Percentiles rank a stretch among this genome's conserved stretches.
Conservation (phyloP, 2,329 filamentous ascomycete genomes). For the Monilinia aucupariae region DNA sequence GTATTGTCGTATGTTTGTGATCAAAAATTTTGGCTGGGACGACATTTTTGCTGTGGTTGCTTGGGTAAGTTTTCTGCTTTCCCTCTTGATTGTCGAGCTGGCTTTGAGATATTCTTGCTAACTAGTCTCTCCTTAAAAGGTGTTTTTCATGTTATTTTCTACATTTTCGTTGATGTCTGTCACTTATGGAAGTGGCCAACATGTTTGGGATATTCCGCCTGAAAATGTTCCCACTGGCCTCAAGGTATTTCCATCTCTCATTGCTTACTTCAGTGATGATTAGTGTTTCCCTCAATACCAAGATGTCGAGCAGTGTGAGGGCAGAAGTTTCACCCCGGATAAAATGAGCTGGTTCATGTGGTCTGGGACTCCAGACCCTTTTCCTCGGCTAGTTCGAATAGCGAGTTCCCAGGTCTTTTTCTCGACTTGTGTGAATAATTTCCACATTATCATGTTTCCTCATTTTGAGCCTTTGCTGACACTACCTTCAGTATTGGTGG, state of each 20-base stretch:
- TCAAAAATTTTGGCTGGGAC: conserved; percentile 31
- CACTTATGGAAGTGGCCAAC: conserved; percentile 31
- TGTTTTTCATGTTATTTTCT: conserved; percentile 27
- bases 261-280: not conserved
- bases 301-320: not conserved
- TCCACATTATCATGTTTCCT: not conserved
- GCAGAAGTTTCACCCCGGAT: not conserved
- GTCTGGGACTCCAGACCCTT: not conserved
- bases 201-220: conserved; percentile 23
- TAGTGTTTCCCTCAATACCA: not conserved
- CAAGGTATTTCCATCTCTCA: conserved; percentile 23
- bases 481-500: conserved; percentile 34
- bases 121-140: conserved; percentile 19
- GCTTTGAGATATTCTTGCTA: not conserved
- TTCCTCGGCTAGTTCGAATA: not conserved
- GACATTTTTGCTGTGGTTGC: conserved; percentile 19
- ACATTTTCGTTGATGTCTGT: conserved; percentile 28
- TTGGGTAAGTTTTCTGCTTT: conserved; percentile 5
- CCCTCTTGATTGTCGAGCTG: not conserved
- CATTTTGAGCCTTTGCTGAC: not conserved
- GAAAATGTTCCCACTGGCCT: conserved; percentile 30
- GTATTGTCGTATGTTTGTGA: conserved; percentile 27
- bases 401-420: too few species aligned
- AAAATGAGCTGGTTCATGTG: not conserved
- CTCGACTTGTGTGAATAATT: not conserved